A percentile compares a stretch with the other conserved stretches of the same genome.
phyloP scores from a whole-genome alignment of 805 yeast genomes.

The Candida anglica region DNA sequence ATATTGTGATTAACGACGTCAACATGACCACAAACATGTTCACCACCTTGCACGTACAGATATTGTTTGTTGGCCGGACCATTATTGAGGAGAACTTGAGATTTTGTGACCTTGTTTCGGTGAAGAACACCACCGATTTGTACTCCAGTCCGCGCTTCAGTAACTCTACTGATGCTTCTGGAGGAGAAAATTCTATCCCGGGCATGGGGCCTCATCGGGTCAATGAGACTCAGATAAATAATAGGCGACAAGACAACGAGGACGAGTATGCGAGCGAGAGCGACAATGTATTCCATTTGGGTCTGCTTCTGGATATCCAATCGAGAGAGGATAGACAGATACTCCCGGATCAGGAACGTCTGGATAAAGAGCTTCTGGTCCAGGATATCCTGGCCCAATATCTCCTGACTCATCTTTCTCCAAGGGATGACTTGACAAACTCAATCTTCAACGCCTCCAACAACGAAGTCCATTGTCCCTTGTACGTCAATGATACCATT shows the following conservation, averaged over 20 bases:
- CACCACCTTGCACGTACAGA: conserved; percentile 45
- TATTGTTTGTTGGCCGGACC: conserved; percentile 41
- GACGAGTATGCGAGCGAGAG: too few relatives aligned
- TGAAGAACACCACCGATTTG: conserved; percentile 28
- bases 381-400: too few relatives aligned
- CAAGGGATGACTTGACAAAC: neutral
- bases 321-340: too few relatives aligned
- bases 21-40: conserved; percentile 41
- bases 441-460: conserved; percentile 13
- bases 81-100: conserved; percentile 36
- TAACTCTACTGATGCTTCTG: too few relatives aligned
- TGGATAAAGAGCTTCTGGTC: too few relatives aligned
- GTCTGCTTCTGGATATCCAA: too few relatives aligned
- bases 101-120: conserved; percentile 39
- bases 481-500: conserved; percentile 34
- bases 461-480: conserved; percentile 27
- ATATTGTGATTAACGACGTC: conserved; percentile 36
- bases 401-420: too few relatives aligned
- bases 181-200: neutral
- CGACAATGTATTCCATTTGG: too few relatives aligned
- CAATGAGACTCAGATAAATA: neutral
- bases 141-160: conserved; percentile 24
- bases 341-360: too few relatives aligned
- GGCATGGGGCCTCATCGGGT: conserved; percentile 1
- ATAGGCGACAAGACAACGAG: neutral